These are phyloP conservation scores for Peniophora sp. DNA, from an alignment of 1,284 basidiomycete genomes.

Conservation along the genomic window DNA sequence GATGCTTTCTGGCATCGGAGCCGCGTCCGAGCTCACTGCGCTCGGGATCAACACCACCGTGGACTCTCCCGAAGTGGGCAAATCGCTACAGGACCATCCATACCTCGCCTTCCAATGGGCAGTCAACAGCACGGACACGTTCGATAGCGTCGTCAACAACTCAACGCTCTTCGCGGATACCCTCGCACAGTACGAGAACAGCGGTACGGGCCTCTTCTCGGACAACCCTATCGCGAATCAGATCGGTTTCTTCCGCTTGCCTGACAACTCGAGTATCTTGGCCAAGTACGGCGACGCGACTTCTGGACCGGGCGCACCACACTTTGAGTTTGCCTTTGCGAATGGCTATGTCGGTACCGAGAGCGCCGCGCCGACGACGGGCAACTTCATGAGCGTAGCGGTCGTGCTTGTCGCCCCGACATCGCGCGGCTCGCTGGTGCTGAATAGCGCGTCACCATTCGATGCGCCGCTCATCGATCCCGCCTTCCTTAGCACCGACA, in stretches of 20 bases:
- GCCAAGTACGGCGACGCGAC: constrained; percentile 11
- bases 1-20: constrained; percentile 37
- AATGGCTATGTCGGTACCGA: not conserved
- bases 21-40: constrained; percentile 15
- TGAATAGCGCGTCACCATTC: constrained; percentile 18
- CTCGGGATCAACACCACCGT: constrained; percentile 21
- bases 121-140: not conserved
- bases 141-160: not conserved
- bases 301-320: constrained; percentile 17
- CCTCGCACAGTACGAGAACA: constrained; percentile 17
- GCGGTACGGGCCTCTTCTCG: constrained; percentile 16
- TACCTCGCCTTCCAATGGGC: not conserved
- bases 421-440: constrained; percentile 17
- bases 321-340: constrained; percentile 8
- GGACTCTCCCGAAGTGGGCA: constrained; percentile 28
- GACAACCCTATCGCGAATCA: constrained; percentile 7
- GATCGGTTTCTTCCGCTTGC: constrained; percentile 11
- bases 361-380: constrained; percentile 8
- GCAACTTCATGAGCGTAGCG: constrained; percentile 12
- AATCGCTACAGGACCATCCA: constrained; percentile 31
- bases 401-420: constrained; percentile 7
- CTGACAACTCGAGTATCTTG: constrained; percentile 10
- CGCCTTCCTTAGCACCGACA: constrained; percentile 26
- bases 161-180: constrained; percentile 6
- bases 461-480: constrained; percentile 36